Percentiles rank a stretch among this genome's conserved stretches.
Conservation (phyloP, 768 basidiomycete species). For the Leccinum subgranulosum region DNA sequence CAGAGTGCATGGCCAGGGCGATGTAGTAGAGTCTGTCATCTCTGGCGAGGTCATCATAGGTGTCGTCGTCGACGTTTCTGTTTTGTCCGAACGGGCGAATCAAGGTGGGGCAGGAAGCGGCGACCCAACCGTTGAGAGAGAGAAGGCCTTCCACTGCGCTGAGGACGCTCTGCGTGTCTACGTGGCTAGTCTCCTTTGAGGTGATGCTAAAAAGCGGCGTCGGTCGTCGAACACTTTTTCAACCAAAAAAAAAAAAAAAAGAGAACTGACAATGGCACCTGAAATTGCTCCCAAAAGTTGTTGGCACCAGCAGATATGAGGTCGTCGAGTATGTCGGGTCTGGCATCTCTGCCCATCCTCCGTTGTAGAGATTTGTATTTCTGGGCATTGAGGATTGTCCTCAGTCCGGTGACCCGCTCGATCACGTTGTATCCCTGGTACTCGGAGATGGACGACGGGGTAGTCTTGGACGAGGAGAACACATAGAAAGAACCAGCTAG, state of each 20-base stretch:
- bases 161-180: constrained; percentile 88
- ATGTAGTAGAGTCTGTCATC: constrained; percentile 90
- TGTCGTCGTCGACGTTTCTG: constrained; percentile 62
- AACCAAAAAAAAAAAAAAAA: not conserved
- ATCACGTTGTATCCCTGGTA: constrained; percentile 61
- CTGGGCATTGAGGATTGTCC: constrained; percentile 76
- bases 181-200: constrained; percentile 78
- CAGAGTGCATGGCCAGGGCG: constrained; percentile 93
- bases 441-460: constrained; percentile 30
- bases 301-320: constrained; percentile 72
- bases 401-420: constrained; percentile 59
- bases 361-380: constrained; percentile 85
- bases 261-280: constrained; percentile 80
- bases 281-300: constrained; percentile 93
- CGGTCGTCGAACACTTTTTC: no score
- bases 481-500: constrained; percentile 21
- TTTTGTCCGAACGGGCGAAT: constrained; percentile 94
- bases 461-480: constrained; percentile 13
- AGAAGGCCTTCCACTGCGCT: constrained; percentile 89
- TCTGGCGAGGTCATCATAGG: constrained; percentile 85
- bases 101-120: constrained; percentile 90
- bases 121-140: constrained; percentile 98
- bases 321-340: constrained; percentile 74
- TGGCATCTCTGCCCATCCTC: constrained; percentile 83
- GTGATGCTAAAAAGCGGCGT: constrained; percentile 52